Percentiles rank a stretch among this genome's conserved stretches.
These are phyloP conservation scores for Vitis rotundifolia DNA, from an alignment of 164 flowering plant species.

Conservation along the genomic window DNA sequence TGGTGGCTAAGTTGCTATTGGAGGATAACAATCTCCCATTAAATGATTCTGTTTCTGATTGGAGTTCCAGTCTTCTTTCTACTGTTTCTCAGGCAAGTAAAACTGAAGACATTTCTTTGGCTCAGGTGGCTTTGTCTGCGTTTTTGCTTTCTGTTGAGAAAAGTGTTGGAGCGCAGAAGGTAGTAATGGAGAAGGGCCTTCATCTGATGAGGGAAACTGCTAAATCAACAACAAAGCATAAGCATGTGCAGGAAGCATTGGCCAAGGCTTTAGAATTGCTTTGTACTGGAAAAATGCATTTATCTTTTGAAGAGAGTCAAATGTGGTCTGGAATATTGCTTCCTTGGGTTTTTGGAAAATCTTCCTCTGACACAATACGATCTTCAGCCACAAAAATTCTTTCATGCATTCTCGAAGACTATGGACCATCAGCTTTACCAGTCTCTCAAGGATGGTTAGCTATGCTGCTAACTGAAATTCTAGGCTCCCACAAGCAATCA, in stretches of 20 bases:
- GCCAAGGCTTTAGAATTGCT: slow-evolving; percentile 83
- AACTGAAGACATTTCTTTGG: slow-evolving; percentile 74
- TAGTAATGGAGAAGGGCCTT: slow-evolving; percentile 82
- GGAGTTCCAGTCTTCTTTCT: slow-evolving; percentile 86
- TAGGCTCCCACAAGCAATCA: slow-evolving; percentile 45
- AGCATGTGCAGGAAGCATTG: slow-evolving; percentile 67
- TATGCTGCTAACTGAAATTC: slow-evolving; percentile 59
- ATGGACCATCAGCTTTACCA: slow-evolving; percentile 78
- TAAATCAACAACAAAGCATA: slow-evolving; percentile 54
- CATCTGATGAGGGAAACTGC: slow-evolving; percentile 76
- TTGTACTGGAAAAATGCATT: slow-evolving; percentile 52
- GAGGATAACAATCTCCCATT: slow-evolving; percentile 75
- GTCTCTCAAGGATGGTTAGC: slow-evolving; percentile 97
- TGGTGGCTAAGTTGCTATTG: slow-evolving; percentile 76
- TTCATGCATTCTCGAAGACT: slow-evolving; percentile 76
- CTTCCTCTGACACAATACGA: slow-evolving; percentile 53
- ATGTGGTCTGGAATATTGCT: slow-evolving; percentile 85
- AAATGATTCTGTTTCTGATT: slow-evolving; percentile 82
- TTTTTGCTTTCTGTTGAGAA: slow-evolving; percentile 82
- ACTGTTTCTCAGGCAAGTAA: slow-evolving; percentile 79
- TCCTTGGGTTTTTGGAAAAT: slow-evolving; percentile 73
- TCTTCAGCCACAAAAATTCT: slow-evolving; percentile 74
- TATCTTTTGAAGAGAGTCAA: slow-evolving; percentile 89
- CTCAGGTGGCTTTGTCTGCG: slow-evolving; percentile 81
- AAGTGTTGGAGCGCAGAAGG: slow-evolving; percentile 55